Evolutionary conservation across 352 stramenopile species (phyloP).

Genomic region (Phytophthora pisi): DNA sequence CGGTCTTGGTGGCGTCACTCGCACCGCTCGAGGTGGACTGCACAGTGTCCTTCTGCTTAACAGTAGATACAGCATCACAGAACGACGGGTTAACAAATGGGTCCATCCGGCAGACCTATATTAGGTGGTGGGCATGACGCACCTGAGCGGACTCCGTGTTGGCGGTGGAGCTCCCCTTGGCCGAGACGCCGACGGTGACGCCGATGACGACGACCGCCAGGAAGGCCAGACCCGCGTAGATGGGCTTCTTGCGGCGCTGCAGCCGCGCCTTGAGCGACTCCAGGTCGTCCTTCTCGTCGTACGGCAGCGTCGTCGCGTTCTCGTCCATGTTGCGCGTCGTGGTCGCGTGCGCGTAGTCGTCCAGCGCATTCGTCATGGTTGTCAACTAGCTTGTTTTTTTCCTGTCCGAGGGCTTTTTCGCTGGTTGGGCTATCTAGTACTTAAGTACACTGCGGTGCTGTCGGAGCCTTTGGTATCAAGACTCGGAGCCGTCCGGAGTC

Average conservation of each 20-base stretch:
- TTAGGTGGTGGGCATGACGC: background rate
- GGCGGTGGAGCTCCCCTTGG: conserved; percentile 16
- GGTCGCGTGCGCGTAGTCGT: conserved; percentile 43
- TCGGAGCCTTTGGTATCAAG: conserved; percentile 27
- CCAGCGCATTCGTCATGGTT: conserved; percentile 30
- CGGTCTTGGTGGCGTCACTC: conserved; percentile 15
- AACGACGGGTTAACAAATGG: conserved; percentile 4
- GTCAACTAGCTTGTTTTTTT: background rate
- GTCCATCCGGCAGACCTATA: background rate
- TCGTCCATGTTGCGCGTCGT: conserved; percentile 50
- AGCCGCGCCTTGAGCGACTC: conserved; percentile 48
- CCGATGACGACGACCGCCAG: conserved; percentile 60
- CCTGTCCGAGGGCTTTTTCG: conserved; percentile 20
- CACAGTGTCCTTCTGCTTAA: conserved; percentile 10
- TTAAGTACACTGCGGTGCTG: background rate
- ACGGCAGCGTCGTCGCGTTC: conserved; percentile 29
- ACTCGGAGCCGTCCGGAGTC: conserved; percentile 11
- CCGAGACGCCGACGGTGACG: conserved; percentile 41
- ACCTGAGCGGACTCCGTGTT: conserved; percentile 50
- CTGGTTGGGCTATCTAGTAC: conserved; percentile 7
- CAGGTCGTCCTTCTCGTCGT: conserved; percentile 69
- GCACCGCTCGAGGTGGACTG: conserved; percentile 24
- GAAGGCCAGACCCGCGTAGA: conserved; percentile 62
- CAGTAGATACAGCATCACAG: background rate
- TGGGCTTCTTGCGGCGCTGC: conserved; percentile 62